Evolutionary conservation across 768 basidiomycete genomes (phyloP), one percentile per base, ranked within the genome.

Genomic region (Trametes sanguinea): DNA sequence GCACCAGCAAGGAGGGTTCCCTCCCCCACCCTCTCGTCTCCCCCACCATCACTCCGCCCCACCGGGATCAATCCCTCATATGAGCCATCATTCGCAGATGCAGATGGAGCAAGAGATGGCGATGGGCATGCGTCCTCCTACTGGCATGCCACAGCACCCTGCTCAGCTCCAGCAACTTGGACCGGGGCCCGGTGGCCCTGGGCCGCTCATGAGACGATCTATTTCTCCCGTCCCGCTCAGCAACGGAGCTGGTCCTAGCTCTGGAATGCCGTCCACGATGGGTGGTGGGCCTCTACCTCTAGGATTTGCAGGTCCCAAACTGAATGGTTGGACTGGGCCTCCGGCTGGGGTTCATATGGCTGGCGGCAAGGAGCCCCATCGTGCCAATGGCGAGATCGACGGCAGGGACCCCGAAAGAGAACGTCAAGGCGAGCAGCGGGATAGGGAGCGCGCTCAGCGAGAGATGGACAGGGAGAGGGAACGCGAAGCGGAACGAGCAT

Each of bases 401-500:
- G 66, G 50, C 0, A 50, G 70, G 39, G 70, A 70, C 17, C 45
- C 65, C 32, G 72, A 71, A 44, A 67, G 53, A 60, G 66, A 71
- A 47, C 42, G 46, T 10, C 57, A 67, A 53, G 55, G 47, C 6
- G 32, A 65, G 46, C 47, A 62, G 55, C 30, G 62, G 6, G 62
- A 63, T 8, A 67, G 67, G 14, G 72, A 72, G 14, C 65, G 66
- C 46, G 46, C 32, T 22, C 62, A 63, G 44, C 57, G 68, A 22
- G 72, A 71, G 11, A 46, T 62, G 17, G 71, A 72, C n/a, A 66
- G 67, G 5, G 71, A 72, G 29, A 63, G 66, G 35, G 73, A 72
- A 51, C 54, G 65, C 50, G 65, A 70, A 32, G 65, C 66, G 33
- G 60, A 62, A 9, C 62, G 67, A 5, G 64, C 61, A 5, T 61